Evolutionary conservation across 768 basidiomycete species (phyloP).

Genomic region (Collybia sp.): DNA sequence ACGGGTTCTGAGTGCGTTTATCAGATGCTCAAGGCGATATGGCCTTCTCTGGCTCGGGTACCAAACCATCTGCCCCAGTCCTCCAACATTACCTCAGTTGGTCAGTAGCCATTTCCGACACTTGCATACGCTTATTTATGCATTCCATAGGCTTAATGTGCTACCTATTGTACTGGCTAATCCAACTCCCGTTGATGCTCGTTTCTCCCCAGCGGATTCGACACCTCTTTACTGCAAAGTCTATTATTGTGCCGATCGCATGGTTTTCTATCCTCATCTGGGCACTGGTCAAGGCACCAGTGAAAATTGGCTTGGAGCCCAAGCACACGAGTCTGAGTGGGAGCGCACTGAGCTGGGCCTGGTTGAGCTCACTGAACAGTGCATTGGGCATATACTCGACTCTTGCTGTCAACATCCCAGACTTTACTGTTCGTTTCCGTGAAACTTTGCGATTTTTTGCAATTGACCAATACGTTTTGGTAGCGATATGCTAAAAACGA

Average conservation of each 20-base stretch:
- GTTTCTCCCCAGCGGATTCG: constrained; percentile 76
- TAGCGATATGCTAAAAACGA: constrained; percentile 72
- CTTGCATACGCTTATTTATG: neutral
- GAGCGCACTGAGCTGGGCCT: constrained; percentile 64
- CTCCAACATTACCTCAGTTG: constrained; percentile 60
- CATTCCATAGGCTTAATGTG: constrained; percentile 53
- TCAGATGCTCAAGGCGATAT: constrained; percentile 81
- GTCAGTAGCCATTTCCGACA: constrained; percentile 20
- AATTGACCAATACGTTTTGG: neutral
- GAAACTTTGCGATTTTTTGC: neutral
- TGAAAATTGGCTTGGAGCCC: constrained; percentile 52
- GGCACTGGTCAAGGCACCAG: constrained; percentile 67
- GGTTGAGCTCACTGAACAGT: constrained; percentile 73
- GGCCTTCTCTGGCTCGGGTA: constrained; percentile 64
- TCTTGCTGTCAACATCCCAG: constrained; percentile 76
- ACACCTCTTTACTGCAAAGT: constrained; percentile 70
- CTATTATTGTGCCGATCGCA: constrained; percentile 56
- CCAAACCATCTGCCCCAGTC: constrained; percentile 57
- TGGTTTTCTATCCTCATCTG: constrained; percentile 76
- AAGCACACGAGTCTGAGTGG: constrained; percentile 49
- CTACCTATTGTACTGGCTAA: constrained; percentile 73
- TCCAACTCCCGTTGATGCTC: constrained; percentile 74
- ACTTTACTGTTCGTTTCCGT: constrained; percentile 53
- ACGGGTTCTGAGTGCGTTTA: constrained; percentile 72
- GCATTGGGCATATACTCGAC: constrained; percentile 73